Conservation (phyloP, 306 rosid genomes). For the Rubus parviflorus region DNA sequence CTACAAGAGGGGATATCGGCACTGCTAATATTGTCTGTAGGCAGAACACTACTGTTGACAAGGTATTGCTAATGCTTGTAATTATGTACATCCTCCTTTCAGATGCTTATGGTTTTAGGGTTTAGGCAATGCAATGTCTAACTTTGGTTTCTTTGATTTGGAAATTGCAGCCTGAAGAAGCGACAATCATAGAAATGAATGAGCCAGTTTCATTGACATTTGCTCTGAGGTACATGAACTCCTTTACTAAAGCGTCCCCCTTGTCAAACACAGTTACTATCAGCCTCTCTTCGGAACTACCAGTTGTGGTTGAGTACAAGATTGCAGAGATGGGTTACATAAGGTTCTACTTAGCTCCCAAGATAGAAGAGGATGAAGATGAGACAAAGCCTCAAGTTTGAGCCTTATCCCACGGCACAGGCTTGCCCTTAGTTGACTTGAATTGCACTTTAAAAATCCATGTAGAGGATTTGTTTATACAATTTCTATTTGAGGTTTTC, state of each 20-base stretch:
- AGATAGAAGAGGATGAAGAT: conserved; percentile 83
- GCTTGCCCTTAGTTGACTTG: background rate
- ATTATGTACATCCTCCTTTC: background rate
- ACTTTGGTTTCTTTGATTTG: background rate
- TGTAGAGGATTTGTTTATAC: background rate
- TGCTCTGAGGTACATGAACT: conserved; percentile 91
- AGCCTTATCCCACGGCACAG: background rate
- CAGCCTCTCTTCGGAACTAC: conserved; percentile 60
- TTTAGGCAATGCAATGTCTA: background rate
- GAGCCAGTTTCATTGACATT: conserved; percentile 88
- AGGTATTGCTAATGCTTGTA: conserved; percentile 39
- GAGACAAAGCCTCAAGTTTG: conserved; percentile 42
- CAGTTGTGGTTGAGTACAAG: conserved; percentile 66
- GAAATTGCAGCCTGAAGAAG: conserved; percentile 56
- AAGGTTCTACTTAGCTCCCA: conserved; percentile 92
- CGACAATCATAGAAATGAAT: conserved; percentile 68
- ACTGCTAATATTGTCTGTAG: conserved; percentile 89
- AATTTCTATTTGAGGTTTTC: background rate
- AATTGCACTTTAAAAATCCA: background rate
- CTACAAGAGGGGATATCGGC: conserved; percentile 92
- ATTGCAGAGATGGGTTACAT: conserved; percentile 70
- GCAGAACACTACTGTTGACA: conserved; percentile 88
- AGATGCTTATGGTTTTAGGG: too few species aligned
- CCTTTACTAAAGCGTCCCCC: conserved; percentile 88
- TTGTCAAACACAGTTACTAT: conserved; percentile 66